Percentiles rank a stretch among this genome's conserved stretches.
Evolutionary conservation across 2,329 filamentous ascomycete genomes (phyloP).

Genomic region (Epichloe hybrida): DNA sequence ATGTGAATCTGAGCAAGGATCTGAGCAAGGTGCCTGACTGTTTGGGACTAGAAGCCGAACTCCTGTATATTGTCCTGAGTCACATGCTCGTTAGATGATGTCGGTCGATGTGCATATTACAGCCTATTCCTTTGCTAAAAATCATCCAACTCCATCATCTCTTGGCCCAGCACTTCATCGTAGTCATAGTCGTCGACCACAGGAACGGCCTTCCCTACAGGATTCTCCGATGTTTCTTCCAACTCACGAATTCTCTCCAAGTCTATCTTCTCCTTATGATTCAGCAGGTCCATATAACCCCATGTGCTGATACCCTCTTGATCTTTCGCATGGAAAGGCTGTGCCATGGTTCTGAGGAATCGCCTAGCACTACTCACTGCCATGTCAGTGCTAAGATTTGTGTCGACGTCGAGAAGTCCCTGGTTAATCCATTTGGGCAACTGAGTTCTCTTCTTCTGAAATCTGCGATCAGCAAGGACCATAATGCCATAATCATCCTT

Average conservation of each 20-base stretch:
- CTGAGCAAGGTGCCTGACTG: not conserved
- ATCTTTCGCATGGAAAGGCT: conserved; percentile 69
- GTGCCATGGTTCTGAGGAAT: conserved; percentile 83
- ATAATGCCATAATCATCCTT: conserved; percentile 99
- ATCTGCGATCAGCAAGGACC: conserved; percentile 89
- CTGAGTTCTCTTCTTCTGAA: conserved; percentile 80
- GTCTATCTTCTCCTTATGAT: conserved; percentile 63
- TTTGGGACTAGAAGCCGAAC: not conserved
- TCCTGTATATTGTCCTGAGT: not conserved
- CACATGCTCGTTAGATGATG: not conserved
- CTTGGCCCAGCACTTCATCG: conserved; percentile 38
- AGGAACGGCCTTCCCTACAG: conserved; percentile 8
- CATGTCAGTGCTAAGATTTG: conserved; percentile 91
- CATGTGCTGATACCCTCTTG: conserved; percentile 91
- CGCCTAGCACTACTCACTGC: conserved; percentile 78
- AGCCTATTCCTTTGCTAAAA: conserved; percentile 11
- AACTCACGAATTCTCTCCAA: conserved; percentile 53
- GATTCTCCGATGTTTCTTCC: conserved; percentile 27
- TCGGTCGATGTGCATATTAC: not conserved
- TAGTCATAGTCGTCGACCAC: conserved; percentile 32
- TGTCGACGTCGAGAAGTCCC: conserved; percentile 70
- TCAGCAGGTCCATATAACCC: conserved; percentile 66
- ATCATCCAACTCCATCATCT: conserved; percentile 39
- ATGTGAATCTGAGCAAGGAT: not conserved
- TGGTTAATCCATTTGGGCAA: conserved; percentile 95